Evolutionary conservation across 495 filamentous ascomycete species (phyloP), one percentile per base, ranked within the genome.

Genomic region (Diplogelasinospora grovesii): DNA sequence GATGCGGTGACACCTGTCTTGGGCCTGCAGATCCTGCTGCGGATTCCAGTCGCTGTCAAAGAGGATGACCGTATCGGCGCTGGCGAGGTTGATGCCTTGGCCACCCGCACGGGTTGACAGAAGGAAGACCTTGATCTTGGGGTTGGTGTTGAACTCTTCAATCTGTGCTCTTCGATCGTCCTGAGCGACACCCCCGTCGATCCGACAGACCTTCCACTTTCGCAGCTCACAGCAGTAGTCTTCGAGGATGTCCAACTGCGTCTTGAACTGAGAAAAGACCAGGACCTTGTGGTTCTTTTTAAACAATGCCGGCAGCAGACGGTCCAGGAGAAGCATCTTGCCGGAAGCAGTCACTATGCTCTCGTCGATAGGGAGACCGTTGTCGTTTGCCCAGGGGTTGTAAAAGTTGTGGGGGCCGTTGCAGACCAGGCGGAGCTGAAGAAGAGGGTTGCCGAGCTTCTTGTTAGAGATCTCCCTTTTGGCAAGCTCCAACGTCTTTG

Each of bases 41-140:
- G 92, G 92, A 55, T 98, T 98, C 90, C 92, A 98, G 60, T 98
- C 92, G 21, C 77, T 85, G 61, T 99, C 92, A 45, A 96, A 97
- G 2, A 99, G 65, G 43, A 99, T 85, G 19, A 99, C 93, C 0
- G 93, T 97, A 56, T 99, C 92, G 9, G 92, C 92, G 41, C 85
- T 92, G 65, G 93, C 94, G 8, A 99, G 73, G 59, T 98, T 98
- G 70, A 98, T 96, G 24, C 92, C 92, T 48, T 94, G 86, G 3
- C 92, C 92, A 26, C 92, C 92, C 0, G 92, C 92, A 23, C 92
- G 78, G 8, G 92, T 98, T 19, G 80, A 86, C 0, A 98, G 72
- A 7, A 98, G 61, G 60, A 98, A 98, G 21, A 98, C 61, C 48
- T 82, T 86, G 63, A 73, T 77, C 5, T 74, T 65, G 1, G 75